phyloP scores from a whole-genome alignment of 257 asterid genomes.

The Solanum sitiens region DNA sequence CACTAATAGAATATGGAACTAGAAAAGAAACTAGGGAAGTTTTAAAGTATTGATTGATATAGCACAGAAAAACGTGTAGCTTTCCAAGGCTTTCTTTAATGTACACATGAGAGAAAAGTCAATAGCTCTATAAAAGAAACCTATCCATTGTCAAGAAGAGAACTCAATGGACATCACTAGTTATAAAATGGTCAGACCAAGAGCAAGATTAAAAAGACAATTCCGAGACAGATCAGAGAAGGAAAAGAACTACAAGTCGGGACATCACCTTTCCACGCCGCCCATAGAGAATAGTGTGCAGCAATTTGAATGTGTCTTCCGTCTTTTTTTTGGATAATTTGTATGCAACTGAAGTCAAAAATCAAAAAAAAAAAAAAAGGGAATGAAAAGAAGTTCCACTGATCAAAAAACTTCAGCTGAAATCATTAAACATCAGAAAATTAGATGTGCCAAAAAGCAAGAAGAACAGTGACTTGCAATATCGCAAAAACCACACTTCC shows the following conservation, averaged over 20 bases:
- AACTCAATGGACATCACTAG: background rate
- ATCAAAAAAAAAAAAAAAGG: background rate
- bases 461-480: background rate
- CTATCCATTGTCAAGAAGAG: background rate
- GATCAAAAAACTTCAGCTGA: background rate
- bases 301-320: conserved; percentile 70
- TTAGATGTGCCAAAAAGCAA: background rate
- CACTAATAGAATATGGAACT: background rate
- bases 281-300: conserved; percentile 69
- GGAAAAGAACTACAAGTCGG: background rate
- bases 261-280: conserved; percentile 83
- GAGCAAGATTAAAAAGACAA: background rate
- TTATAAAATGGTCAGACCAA: background rate
- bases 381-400: background rate
- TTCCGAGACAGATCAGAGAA: background rate
- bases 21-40: background rate
- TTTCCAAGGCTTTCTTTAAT: background rate
- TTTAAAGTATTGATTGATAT: background rate
- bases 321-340: conserved; percentile 73
- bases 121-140: background rate
- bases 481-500: background rate
- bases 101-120: background rate
- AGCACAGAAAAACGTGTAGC: background rate
- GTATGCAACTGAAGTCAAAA: conserved; percentile 56
- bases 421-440: background rate